Base-by-base conservation (phyloP, 306 rosid genomes). In the Fragaria iinumae region DNA sequence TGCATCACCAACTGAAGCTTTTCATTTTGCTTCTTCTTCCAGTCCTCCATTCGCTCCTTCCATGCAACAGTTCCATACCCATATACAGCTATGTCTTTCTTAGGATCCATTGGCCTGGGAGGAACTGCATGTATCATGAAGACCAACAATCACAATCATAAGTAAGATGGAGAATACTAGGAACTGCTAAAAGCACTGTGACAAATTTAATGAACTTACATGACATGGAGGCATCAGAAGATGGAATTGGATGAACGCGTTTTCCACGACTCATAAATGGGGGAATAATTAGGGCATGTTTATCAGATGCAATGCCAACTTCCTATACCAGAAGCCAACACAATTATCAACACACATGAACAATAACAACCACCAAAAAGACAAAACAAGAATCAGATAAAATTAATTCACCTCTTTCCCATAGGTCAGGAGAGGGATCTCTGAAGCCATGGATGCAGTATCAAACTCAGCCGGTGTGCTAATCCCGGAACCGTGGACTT, bases 31-130 rank as follows among this genome's bases (percentile, higher is more conserved):
- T 82, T 93, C 86, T 80, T 89, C 89, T 85, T 87, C 98, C 98
- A 93, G 0, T 93, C 96, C 72, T 93, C 97, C 98, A 91, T 86
- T 77, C 93, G 55, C 77, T 93, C 96, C 84, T 91, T 93, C 98
- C 98, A 93, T 3, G 97, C 87, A 18, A 93, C 93, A 83, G 97
- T 91, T 76, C 98, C 98, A 71, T 91, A 93, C 18, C 98, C 97
- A 63, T 93, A 93, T 18, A 89, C 91, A 2, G 93, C 93, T 64
- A 88, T 74, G 81, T 93, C 98, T 29, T 88, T 93, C 41, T 91
- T 93, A 23, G 97, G 98, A 88, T 89, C 98, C 98, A 93, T 88
- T 10, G 98, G 86, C 78, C 98, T 80, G 2, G 96, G 89, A 73
- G 86, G 92, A 83, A 76, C 98, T 90, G 82, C 82, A 81, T 64